These are phyloP conservation scores for Carpinus fangiana DNA, from an alignment of 306 rosid species.

Conservation along the genomic window DNA sequence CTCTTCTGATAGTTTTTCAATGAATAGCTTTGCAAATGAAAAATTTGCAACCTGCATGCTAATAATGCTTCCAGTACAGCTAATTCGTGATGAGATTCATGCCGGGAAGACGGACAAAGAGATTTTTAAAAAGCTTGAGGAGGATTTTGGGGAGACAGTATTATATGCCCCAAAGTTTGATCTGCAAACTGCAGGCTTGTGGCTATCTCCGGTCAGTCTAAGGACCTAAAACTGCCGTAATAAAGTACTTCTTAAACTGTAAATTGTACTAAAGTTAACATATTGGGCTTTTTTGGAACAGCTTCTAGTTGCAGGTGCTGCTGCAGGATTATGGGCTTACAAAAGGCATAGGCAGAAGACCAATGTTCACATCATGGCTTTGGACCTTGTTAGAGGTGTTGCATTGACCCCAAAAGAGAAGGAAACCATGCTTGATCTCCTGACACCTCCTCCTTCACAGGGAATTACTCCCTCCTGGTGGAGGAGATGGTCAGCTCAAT, in stretches of 20 bases:
- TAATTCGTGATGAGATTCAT: slow-evolving; percentile 87
- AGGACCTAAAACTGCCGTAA: not conserved
- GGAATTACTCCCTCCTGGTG: slow-evolving; percentile 48
- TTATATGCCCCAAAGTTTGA: slow-evolving; percentile 89
- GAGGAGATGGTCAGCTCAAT: slow-evolving; percentile 59
- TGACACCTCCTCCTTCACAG: slow-evolving; percentile 68
- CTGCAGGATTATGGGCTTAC: slow-evolving; percentile 77
- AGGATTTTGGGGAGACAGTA: slow-evolving; percentile 79
- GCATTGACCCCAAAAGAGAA: slow-evolving; percentile 76
- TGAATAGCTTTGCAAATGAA: not conserved
- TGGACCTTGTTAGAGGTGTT: slow-evolving; percentile 72
- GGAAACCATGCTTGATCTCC: slow-evolving; percentile 80
- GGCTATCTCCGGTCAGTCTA: slow-evolving; percentile 79
- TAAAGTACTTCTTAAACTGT: not conserved
- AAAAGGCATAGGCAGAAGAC: slow-evolving; percentile 61
- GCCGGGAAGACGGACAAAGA: slow-evolving; percentile 79
- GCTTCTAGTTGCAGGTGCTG: slow-evolving; percentile 57
- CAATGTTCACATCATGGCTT: slow-evolving; percentile 79
- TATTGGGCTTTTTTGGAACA: slow-evolving; percentile 23
- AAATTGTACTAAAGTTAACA: not conserved
- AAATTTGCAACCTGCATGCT: not conserved
- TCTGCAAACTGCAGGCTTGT: slow-evolving; percentile 88
- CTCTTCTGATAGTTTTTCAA: not conserved
- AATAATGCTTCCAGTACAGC: slow-evolving; percentile 44
- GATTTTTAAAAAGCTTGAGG: slow-evolving; percentile 77